phyloP scores from a whole-genome alignment of 2,329 filamentous ascomycete species.

The Trichoderma koningiopsis region DNA sequence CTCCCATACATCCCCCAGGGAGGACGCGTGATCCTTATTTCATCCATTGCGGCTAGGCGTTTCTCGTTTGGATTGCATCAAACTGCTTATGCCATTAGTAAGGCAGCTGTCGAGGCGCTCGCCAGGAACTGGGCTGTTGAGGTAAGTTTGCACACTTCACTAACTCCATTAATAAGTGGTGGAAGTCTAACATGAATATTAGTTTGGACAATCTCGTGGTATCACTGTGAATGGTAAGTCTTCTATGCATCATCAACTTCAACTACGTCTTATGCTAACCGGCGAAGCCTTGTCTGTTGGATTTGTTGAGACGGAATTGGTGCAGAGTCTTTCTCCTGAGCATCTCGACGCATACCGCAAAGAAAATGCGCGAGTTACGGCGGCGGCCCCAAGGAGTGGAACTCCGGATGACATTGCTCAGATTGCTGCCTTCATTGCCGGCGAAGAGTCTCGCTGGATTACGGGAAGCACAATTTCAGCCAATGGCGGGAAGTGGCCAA shows the following conservation, averaged over 20 bases:
- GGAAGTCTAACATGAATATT: not conserved
- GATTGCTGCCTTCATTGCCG: conserved; percentile 38
- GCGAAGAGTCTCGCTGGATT: conserved; percentile 36
- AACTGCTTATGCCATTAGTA: conserved; percentile 40
- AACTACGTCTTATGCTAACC: conserved; percentile 31
- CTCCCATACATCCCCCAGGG: conserved; percentile 36
- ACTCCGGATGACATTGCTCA: conserved; percentile 38
- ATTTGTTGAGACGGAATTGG: conserved; percentile 35
- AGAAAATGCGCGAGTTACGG: conserved; percentile 37
- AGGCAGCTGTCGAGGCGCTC: conserved; percentile 39
- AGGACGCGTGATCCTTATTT: conserved; percentile 41
- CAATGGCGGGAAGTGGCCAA: conserved; percentile 33
- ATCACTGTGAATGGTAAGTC: conserved; percentile 2
- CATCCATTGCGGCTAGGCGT: conserved; percentile 36
- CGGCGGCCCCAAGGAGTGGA: conserved; percentile 36
- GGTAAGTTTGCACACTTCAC: conserved; percentile 35
- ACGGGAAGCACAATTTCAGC: conserved; percentile 36
- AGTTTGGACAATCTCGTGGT: conserved; percentile 6
- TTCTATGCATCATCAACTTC: too few species aligned
- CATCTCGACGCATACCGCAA: conserved; percentile 32
- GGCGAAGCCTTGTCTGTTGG: conserved; percentile 37
- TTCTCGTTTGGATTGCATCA: conserved; percentile 33
- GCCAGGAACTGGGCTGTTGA: conserved; percentile 38
- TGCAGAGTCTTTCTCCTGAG: conserved; percentile 11
- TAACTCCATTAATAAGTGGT: conserved; percentile 26